Evolutionary conservation across 1,284 basidiomycete species (phyloP), one percentile per base, ranked within the genome.

Genomic region (Coriolopsis trogii): DNA sequence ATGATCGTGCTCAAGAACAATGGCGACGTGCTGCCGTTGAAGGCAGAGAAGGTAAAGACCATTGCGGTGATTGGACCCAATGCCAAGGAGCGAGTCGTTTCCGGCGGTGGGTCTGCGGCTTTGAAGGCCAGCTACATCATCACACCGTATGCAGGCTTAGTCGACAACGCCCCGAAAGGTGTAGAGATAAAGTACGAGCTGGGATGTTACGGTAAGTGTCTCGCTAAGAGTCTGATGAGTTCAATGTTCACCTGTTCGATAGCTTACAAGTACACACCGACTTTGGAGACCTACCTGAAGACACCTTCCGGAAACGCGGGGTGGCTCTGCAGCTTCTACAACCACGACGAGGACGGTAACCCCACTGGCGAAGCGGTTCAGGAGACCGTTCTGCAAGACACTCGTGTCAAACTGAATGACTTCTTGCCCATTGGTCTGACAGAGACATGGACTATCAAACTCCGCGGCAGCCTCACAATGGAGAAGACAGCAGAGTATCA

Each of bases 1-100:
- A 82, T 88, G 57, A 87, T 91, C 10, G 70, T 91, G 25, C 71
- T 91, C 50, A 87, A 87, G 71, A 91, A 92, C 64, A 69, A 79
- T n/a, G 63, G 65, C 15, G 55, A 69, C 2, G 59, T 86, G 3
- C 69, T 82, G 21, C 79, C 79, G 1, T 54, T 81, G 10, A 63
- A 63, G 45, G 37, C 49, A 4, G 45, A 43, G 25, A 65, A 64
- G 30, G 58, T 61, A 24, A 72, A 65, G 59, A 75, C 67, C 55
- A 65, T 78, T 39, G 76, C 77, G 2, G 62, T 79, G 30, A 74
- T 80, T 26, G 77, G 78, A 0, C 72, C 74, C 24, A 77, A 75
- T 60, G 73, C 72, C 38, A 74, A 78, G 59, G 70, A 70, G 23
- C 66, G 73, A 21, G 67, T 78, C n/a, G 73, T 76, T 25, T 77